A percentile compares a stretch with the other conserved stretches of the same genome.
Conservation (phyloP, 2,329 filamentous ascomycete genomes). For the Ascochyta fabae region DNA sequence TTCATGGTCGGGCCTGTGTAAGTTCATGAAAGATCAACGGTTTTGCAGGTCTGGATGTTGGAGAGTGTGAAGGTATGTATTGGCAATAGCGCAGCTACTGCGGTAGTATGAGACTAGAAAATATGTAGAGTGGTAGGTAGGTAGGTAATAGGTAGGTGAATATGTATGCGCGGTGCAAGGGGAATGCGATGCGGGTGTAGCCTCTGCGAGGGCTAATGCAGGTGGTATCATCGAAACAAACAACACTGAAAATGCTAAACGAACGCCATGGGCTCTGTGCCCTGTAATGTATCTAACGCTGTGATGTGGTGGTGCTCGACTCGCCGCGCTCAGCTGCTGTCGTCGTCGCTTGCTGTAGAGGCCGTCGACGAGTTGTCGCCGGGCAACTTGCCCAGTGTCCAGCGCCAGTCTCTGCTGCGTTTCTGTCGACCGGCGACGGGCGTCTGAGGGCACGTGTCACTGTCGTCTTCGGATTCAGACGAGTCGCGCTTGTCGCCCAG, state of each 20-base stretch:
- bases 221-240: slow-evolving; percentile 38
- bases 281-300: slow-evolving; percentile 16
- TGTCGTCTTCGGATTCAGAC: slow-evolving; percentile 54
- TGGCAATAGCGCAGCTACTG: slow-evolving; percentile 19
- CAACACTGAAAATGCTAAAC: slow-evolving; percentile 38
- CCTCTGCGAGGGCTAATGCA: slow-evolving; percentile 14
- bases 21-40: not conserved
- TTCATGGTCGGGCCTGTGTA: no score
- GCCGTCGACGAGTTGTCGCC: slow-evolving; percentile 29
- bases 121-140: slow-evolving; percentile 3
- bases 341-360: slow-evolving; percentile 33
- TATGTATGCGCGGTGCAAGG: not conserved
- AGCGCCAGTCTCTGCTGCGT: slow-evolving; percentile 62
- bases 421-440: slow-evolving; percentile 62
- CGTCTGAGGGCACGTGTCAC: slow-evolving; percentile 59
- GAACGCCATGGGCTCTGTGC: slow-evolving; percentile 26
- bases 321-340: slow-evolving; percentile 33
- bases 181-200: slow-evolving; percentile 8
- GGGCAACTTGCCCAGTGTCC: slow-evolving; percentile 60
- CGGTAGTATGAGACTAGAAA: slow-evolving; percentile 16
- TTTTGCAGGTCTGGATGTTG: not conserved
- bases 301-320: not conserved
- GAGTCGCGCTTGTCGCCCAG: slow-evolving; percentile 55
- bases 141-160: not conserved
- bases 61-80: slow-evolving; percentile 8